These are phyloP conservation scores for Pseudocercospora musae DNA, from an alignment of 2,329 filamentous ascomycete species.

Conservation along the genomic window DNA sequence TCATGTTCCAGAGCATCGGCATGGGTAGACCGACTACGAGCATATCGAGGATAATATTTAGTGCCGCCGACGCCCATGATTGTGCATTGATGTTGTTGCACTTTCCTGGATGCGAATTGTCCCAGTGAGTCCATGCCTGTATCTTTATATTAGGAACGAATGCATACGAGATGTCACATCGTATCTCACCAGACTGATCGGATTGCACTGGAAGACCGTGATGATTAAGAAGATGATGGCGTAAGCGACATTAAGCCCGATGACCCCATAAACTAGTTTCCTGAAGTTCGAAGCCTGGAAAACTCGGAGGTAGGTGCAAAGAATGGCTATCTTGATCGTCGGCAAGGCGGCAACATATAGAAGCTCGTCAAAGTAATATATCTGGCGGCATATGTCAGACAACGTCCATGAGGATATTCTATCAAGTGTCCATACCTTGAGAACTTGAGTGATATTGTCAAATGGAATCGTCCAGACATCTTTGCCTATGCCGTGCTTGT, in stretches of 20 bases:
- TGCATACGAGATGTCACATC: neutral
- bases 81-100: conserved; percentile 22
- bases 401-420: neutral
- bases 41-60: conserved; percentile 20
- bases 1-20: conserved; percentile 22
- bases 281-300: conserved; percentile 16
- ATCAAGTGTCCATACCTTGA: conserved; percentile 2
- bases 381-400: neutral
- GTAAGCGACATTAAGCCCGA: conserved; percentile 19
- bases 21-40: conserved; percentile 17
- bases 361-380: conserved; percentile 18
- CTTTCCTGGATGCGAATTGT: conserved; percentile 10
- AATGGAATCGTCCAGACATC: conserved; percentile 21
- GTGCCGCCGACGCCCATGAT: conserved; percentile 17
- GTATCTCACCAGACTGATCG: conserved; percentile 11
- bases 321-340: conserved; percentile 19
- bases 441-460: conserved; percentile 13
- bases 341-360: conserved; percentile 15
- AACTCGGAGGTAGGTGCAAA: conserved; percentile 21
- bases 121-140: conserved; percentile 20
- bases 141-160: neutral
- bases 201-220: conserved; percentile 19
- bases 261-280: conserved; percentile 11
- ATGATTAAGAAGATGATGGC: conserved; percentile 16
- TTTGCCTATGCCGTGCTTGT: conserved; percentile 8